Base-by-base conservation (phyloP, 306 rosid species). In the Morella rubra region DNA sequence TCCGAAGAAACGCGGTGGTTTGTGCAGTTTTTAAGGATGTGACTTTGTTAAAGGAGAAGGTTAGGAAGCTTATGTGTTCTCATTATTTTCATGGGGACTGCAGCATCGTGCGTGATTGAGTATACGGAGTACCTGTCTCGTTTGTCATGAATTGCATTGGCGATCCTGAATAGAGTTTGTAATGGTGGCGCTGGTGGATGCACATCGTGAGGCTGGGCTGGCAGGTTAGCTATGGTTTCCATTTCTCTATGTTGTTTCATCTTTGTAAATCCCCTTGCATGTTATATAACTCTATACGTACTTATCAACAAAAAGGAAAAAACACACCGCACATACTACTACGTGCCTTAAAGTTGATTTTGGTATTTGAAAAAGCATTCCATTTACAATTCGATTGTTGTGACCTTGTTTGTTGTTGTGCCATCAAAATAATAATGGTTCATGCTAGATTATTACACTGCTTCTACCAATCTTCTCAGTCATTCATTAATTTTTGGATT, bases 71-170 rank as follows among this genome's bases (percentile, higher is more conserved):
- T 40, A 97, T 97, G 5, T 94, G 97, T 81, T 85, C 83, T 2
- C 98, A 94, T 71, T 94, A 86, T 82, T 94, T 86, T 73, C 98
- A 94, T 47, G 94, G 87, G 3, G 98, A 94, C 61, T 94, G 27
- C 27, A 24, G 97, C 86, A 91, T 94, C 81, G 77, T 89, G 74
- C 97, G 0, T 94, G 98, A 97, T 76, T 94, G 84, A 78, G 81
- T 69, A 94, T 94, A 46, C 93, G 93, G 7, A 91, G 91, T 74
- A 90, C 98, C 0, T 94, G 98, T 73, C 98, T 97, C 1, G 93
- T 91, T 73, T 94, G 98, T 81, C 87, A 72, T 52, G 98, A 91
- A 85, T 79, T 94, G 84, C 5, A 94, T 97, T 0, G 97, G 91
- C 79, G 97, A 94, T 81, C 88, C 88, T 0, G 96, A 93, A 70